Percentiles rank a stretch among this genome's conserved stretches.
Evolutionary conservation across 1,284 basidiomycete species (phyloP).

Genomic region (Ganoderma meredithae): DNA sequence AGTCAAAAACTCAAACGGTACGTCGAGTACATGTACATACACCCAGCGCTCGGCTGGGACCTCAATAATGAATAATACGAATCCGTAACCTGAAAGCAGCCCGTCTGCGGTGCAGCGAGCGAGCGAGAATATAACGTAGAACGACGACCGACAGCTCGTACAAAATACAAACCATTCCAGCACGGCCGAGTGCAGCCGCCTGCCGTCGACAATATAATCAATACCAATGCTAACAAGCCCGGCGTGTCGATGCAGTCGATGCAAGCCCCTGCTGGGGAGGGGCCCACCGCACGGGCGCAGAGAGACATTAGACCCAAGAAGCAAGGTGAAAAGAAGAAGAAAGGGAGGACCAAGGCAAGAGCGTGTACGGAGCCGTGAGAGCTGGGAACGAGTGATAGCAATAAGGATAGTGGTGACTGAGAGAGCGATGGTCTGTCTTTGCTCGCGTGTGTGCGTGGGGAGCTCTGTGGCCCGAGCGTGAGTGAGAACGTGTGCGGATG

Average conservation of each 20-base stretch:
- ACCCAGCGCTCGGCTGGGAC: neutral
- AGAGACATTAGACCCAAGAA: neutral
- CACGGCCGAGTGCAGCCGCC: neutral
- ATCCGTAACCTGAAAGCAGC: neutral
- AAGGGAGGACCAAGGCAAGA: neutral
- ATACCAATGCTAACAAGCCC: neutral
- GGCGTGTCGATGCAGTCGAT: constrained; percentile 5
- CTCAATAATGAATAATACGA: no score
- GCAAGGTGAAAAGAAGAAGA: neutral
- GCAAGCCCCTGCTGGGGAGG: neutral
- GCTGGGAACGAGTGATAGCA: neutral
- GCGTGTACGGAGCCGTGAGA: constrained; percentile 1
- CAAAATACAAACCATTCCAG: constrained; percentile 1
- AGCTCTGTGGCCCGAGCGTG: no score
- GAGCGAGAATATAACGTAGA: neutral
- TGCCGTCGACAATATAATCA: constrained; percentile 2
- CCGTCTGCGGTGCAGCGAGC: neutral
- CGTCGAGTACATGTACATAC: constrained; percentile 6
- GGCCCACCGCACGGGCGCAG: constrained; percentile 4
- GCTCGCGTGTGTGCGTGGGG: neutral
- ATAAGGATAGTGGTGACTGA: neutral
- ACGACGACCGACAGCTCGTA: neutral
- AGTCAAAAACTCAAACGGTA: neutral
- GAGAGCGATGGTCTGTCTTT: neutral
- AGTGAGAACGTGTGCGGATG: neutral